Percentiles rank a stretch among this genome's conserved stretches.
Conservation (phyloP, 2,329 filamentous ascomycete species). For the Akanthomyces uredinophilus region DNA sequence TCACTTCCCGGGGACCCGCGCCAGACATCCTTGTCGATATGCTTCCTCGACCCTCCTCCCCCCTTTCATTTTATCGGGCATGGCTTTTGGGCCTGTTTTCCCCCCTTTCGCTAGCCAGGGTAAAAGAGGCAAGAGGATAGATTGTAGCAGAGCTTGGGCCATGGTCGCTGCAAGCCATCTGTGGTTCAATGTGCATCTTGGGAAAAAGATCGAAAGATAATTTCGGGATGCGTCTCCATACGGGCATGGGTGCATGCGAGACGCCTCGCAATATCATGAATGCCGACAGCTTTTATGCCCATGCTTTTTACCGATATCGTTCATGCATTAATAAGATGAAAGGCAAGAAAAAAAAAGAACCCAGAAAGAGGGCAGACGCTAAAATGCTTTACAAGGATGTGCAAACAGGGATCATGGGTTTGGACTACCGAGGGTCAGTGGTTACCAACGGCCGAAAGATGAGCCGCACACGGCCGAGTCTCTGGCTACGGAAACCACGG, state of each 20-base stretch:
- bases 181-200: background rate
- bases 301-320: no score
- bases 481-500: background rate
- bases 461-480: constrained; percentile 5
- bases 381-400: no score
- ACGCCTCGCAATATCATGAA: no score
- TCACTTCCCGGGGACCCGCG: constrained; percentile 8
- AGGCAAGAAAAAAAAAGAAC: no score
- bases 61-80: background rate
- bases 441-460: background rate
- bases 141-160: background rate
- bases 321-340: no score
- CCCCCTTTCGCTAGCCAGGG: no score
- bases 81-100: no score
- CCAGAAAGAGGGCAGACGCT: no score
- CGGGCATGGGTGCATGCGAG: no score
- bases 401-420: background rate
- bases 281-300: no score
- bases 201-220: background rate
- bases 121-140: background rate
- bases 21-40: constrained; percentile 1
- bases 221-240: background rate
- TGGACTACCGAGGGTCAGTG: background rate
- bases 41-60: background rate
- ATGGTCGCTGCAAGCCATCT: background rate